Conservation (phyloP, 805 yeast species). For the Candida vaughaniae region DNA sequence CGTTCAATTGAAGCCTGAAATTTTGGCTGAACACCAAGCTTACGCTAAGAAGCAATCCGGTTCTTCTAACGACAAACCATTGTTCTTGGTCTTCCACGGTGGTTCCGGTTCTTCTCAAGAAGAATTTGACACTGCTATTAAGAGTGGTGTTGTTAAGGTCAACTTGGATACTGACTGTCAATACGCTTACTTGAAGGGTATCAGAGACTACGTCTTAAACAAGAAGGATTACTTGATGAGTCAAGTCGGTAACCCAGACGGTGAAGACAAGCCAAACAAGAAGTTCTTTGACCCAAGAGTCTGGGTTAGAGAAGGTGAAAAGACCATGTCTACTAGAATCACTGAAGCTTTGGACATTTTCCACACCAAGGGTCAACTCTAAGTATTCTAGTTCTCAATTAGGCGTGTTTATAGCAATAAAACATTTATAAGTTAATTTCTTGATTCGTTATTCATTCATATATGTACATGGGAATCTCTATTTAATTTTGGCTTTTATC, state of each 20-base stretch:
- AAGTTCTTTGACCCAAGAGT: constrained; percentile 99
- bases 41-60: constrained; percentile 73
- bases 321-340: constrained; percentile 91
- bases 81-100: constrained; percentile 99
- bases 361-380: constrained; percentile 70
- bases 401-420: too few species aligned
- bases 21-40: constrained; percentile 93
- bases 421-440: too few species aligned
- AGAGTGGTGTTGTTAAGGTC: constrained; percentile 96
- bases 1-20: constrained; percentile 87
- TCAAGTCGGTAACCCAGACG: constrained; percentile 99
- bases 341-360: constrained; percentile 79
- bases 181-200: constrained; percentile 94
- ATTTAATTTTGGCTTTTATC: too few species aligned
- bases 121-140: constrained; percentile 90
- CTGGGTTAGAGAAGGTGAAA: constrained; percentile 99
- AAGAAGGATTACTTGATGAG: constrained; percentile 91
- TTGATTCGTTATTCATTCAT: too few species aligned
- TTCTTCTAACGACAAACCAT: constrained; percentile 60
- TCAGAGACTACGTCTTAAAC: constrained; percentile 93
- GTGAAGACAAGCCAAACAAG: constrained; percentile 99
- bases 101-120: constrained; percentile 96
- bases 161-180: constrained; percentile 99
- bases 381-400: constrained; percentile 4
- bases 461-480: too few species aligned